Percentiles rank a stretch among this genome's conserved stretches.
These are phyloP conservation scores for Volvariella surrecta DNA, from an alignment of 1,284 basidiomycete genomes.

Conservation along the genomic window DNA sequence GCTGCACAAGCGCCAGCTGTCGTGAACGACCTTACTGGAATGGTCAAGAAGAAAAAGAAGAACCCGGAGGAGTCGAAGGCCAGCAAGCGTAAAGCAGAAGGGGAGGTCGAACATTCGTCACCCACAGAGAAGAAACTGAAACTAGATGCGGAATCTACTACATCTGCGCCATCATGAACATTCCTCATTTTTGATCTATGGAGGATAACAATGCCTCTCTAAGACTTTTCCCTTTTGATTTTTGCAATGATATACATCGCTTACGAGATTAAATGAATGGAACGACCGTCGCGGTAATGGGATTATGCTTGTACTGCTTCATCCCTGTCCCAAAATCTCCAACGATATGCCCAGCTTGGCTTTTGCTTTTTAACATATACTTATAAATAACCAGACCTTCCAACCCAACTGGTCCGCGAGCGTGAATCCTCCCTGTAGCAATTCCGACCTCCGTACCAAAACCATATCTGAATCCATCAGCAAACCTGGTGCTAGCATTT, in stretches of 20 bases:
- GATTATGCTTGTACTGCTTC: slow-evolving; percentile 68
- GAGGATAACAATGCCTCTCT: slow-evolving; percentile 7
- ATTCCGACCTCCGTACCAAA: slow-evolving; percentile 99
- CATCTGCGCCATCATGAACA: slow-evolving; percentile 8
- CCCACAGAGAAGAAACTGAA: slow-evolving; percentile 60
- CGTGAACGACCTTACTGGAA: slow-evolving; percentile 75
- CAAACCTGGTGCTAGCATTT: slow-evolving; percentile 93
- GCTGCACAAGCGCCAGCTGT: slow-evolving; percentile 17
- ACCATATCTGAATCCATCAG: slow-evolving; percentile 96
- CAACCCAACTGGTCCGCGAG: slow-evolving; percentile 92
- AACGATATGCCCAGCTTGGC: slow-evolving; percentile 67
- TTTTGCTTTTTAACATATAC: slow-evolving; percentile 79
- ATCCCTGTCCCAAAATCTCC: slow-evolving; percentile 77
- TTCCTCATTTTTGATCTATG: slow-evolving; percentile 6
- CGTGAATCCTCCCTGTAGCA: slow-evolving; percentile 93
- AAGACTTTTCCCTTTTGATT: slow-evolving; percentile 5
- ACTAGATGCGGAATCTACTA: slow-evolving; percentile 29
- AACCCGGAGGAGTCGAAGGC: slow-evolving; percentile 30
- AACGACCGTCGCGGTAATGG: slow-evolving; percentile 36
- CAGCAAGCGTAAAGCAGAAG: slow-evolving; percentile 65
- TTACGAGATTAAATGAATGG: slow-evolving; percentile 32
- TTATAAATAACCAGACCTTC: slow-evolving; percentile 96
- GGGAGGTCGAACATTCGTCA: slow-evolving; percentile 31
- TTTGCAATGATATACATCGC: background rate
- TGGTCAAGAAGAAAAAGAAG: slow-evolving; percentile 83